Conservation (phyloP, 2,329 filamentous ascomycete genomes). For the Sclerotinia borealis region DNA sequence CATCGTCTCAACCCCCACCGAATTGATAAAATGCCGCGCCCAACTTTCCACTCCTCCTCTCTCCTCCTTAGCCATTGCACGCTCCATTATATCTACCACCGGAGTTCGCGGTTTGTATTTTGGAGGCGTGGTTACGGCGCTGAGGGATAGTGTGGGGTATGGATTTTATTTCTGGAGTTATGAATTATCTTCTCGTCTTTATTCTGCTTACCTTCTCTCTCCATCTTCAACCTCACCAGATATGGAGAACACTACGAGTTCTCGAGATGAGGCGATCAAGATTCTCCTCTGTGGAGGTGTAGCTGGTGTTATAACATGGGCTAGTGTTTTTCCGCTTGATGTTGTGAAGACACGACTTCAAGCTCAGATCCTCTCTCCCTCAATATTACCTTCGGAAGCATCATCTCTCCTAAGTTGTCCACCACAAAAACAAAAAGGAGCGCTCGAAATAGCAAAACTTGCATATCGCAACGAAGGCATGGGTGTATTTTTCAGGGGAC, state of each 20-base stretch:
- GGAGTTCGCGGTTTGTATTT: constrained; percentile 68
- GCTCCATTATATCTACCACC: constrained; percentile 52
- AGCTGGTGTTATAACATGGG: constrained; percentile 84
- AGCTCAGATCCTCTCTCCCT: constrained; percentile 47
- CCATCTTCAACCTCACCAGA: constrained; percentile 36
- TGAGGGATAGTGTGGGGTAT: constrained; percentile 87
- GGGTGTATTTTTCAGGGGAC: constrained; percentile 62
- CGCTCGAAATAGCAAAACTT: constrained; percentile 57
- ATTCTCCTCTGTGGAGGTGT: constrained; percentile 79
- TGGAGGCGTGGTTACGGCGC: constrained; percentile 73
- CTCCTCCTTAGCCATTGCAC: constrained; percentile 51
- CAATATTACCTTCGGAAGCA: constrained; percentile 17
- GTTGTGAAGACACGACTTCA: constrained; percentile 92
- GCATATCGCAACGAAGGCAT: constrained; percentile 60
- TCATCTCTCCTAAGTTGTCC: constrained; percentile 30
- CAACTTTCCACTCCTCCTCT: constrained; percentile 51
- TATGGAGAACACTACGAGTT: constrained; percentile 7
- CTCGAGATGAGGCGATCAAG: constrained; percentile 47
- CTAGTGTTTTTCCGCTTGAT: constrained; percentile 83
- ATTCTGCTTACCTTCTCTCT: neutral
- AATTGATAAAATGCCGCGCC: constrained; percentile 83
- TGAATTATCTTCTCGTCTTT: constrained; percentile 60
- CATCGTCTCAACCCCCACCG: constrained; percentile 79
- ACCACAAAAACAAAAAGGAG: constrained; percentile 37
- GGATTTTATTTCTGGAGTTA: constrained; percentile 98